Evolutionary conservation across 2,329 filamentous ascomycete species (phyloP), one percentile per base, ranked within the genome.

Genomic region (Blastomyces percursus): DNA sequence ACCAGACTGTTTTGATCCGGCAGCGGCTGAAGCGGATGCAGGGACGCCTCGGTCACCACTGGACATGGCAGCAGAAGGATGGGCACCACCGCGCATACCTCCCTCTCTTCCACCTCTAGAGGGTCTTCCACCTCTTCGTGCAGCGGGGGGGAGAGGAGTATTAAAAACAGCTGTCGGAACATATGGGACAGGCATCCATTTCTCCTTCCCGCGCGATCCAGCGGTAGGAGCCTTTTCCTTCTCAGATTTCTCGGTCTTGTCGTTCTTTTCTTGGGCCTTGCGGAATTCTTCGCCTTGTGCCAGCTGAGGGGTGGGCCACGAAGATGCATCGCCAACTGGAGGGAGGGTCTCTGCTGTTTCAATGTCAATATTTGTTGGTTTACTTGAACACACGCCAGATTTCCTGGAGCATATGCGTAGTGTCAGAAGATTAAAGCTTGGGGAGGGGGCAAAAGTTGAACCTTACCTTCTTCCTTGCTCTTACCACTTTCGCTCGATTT

Each of bases 281-380:
- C 87, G 86, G 76, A 89, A 90, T 65, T 89, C 84, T 68, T 94
- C 91, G 59, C 87, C 86, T 60, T 87, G 84, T 1, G 86, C 88
- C 59, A 82, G 86, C 68, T 96, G 90, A 0, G 91, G 91, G 2
- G 93, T 97, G 19, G 94, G 94, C 94, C 94, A 99, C 24, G 86
- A 86, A 61, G 85, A 79, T 59, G 90, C 82, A 74, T 97, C 92
- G 63, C 84, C 86, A 56, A 90, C 87, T 1, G 89, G 82, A 32
- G 89, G 89, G 42, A 84, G 79, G 51, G 71, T 62, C 62, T 66
- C 63, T 64, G 27, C 38, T 52, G 62, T 59, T 30, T 65, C 64
- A 32, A 60, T 38, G 30, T 66, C 65, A 55, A 65, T 63, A 51
- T 66, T 66, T 3, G 59, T 52, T 7, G 63, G 57, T 38, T 67